phyloP scores from a whole-genome alignment of 2,329 filamentous ascomycete genomes.

The Scedosporium apiospermum region DNA sequence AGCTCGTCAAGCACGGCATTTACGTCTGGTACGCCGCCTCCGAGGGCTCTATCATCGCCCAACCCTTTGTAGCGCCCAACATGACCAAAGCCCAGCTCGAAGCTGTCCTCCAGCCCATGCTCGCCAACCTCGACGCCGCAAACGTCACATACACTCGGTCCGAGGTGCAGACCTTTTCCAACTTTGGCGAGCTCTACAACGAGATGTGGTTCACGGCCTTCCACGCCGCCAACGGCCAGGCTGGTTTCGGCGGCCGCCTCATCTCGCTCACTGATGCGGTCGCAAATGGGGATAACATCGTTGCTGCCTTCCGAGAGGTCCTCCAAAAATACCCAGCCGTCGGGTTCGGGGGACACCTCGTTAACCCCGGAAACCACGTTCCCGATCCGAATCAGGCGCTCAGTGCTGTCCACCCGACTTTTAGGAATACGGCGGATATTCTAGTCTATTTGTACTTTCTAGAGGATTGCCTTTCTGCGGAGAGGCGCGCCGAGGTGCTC shows the following conservation, averaged over 20 bases:
- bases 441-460: constrained; percentile 23
- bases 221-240: constrained; percentile 2
- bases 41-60: constrained; percentile 35
- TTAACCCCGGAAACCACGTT: constrained; percentile 23
- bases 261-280: constrained; percentile 24
- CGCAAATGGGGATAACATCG: constrained; percentile 22
- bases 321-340: constrained; percentile 19
- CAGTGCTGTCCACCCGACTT: constrained; percentile 28
- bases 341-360: constrained; percentile 22
- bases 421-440: constrained; percentile 23
- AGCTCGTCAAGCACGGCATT: constrained; percentile 30
- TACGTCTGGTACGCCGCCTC: constrained; percentile 39
- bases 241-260: constrained; percentile 22
- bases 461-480: constrained; percentile 27
- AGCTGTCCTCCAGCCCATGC: constrained; percentile 34
- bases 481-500: constrained; percentile 30
- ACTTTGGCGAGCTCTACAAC: constrained; percentile 29
- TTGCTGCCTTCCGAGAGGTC: constrained; percentile 22
- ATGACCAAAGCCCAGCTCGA: constrained; percentile 31
- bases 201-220: constrained; percentile 9
- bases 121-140: constrained; percentile 26
- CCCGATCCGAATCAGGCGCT: constrained; percentile 20
- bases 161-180: constrained; percentile 34
- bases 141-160: constrained; percentile 25
- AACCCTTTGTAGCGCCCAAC: constrained; percentile 36